Evolutionary conservation across 345 rosid species (phyloP).

Genomic region (Turnera subulata): DNA sequence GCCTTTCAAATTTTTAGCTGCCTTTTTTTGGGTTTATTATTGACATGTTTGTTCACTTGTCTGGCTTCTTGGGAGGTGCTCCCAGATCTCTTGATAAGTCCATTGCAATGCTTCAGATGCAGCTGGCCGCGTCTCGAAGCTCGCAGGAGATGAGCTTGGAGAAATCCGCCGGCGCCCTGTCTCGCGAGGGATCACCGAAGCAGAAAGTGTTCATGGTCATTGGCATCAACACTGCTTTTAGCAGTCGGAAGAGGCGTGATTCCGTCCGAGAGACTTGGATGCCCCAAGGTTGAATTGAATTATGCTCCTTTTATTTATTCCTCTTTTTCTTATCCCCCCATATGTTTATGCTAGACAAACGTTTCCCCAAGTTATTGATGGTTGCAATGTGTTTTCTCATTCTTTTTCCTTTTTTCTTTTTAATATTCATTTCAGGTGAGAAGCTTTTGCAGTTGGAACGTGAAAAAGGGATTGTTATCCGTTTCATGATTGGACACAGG

Average conservation of each 20-base stretch:
- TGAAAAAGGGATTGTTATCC: slow-evolving; percentile 83
- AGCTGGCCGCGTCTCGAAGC: slow-evolving; percentile 59
- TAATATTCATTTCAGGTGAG: too few relatives aligned
- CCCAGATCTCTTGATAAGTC: slow-evolving; percentile 80
- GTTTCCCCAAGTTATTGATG: too few relatives aligned
- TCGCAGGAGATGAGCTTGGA: slow-evolving; percentile 41
- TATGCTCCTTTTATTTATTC: not conserved
- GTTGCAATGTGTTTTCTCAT: slow-evolving; percentile 1
- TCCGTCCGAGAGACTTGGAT: slow-evolving; percentile 96
- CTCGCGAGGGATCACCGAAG: slow-evolving; percentile 26
- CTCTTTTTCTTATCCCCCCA: not conserved
- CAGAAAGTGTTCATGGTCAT: slow-evolving; percentile 83
- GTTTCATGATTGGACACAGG: slow-evolving; percentile 99
- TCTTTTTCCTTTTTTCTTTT: too few relatives aligned
- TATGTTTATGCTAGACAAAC: too few relatives aligned
- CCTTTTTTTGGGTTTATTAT: not conserved
- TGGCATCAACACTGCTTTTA: slow-evolving; percentile 93
- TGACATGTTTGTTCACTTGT: slow-evolving; percentile 9
- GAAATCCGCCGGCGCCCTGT: slow-evolving; percentile 29
- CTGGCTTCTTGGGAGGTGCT: slow-evolving; percentile 9
- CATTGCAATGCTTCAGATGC: slow-evolving; percentile 60
- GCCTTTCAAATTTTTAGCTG: not conserved
- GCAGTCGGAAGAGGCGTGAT: slow-evolving; percentile 96
- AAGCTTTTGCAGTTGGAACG: slow-evolving; percentile 74
- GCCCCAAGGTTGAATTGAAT: slow-evolving; percentile 70